Base-by-base conservation (phyloP, 2,329 filamentous ascomycete genomes). In the Aspergillus intermedius region DNA sequence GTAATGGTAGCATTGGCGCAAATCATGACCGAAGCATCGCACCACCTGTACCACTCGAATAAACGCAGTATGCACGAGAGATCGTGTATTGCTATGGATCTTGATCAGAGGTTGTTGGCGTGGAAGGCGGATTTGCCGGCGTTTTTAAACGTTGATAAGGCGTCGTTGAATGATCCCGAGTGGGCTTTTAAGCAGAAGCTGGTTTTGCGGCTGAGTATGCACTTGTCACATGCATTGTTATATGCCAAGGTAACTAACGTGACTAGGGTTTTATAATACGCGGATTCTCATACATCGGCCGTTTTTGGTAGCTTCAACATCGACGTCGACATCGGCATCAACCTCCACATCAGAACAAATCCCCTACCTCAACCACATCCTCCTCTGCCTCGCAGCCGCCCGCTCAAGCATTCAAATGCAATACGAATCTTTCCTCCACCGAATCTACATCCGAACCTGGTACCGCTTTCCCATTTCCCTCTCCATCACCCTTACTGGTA, bases 381-480 rank as follows among this genome's bases (percentile, higher is more conserved):
- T 60, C n/a, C 47, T 54, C 9, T 66, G 63, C 44, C 54, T 66
- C 8, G 47, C 49, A 10, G 61, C 62, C 13, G 59, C 63, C 19
- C 51, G 56, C 5, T 47, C 52, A 19, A 64, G 60, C 19, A 60
- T 62, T 10, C 54, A 57, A n/a, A 52, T 63, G 53, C 55, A 63
- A 13, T 62, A 64, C 47, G 60, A 63, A 41, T 56, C 60, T 1
- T 66, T 64, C 34, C 47, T 61, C 15, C 59, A 65, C 34, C 44
- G 60, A 30, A 60, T 58, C 9, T 66, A 64, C 49, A 60, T 65
- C 21, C 56, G 63, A 7, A 66, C 62, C 1, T 66, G 62, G 58
- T 60, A 41, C 8, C 25, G 23, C 7, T 21, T 4, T 13, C 10
- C 37, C 15, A 2, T 17, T 2, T 2, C 12, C 2, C 12, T 17